phyloP scores from a whole-genome alignment of 1,284 basidiomycete genomes.

The Malassezia slooffiae region DNA sequence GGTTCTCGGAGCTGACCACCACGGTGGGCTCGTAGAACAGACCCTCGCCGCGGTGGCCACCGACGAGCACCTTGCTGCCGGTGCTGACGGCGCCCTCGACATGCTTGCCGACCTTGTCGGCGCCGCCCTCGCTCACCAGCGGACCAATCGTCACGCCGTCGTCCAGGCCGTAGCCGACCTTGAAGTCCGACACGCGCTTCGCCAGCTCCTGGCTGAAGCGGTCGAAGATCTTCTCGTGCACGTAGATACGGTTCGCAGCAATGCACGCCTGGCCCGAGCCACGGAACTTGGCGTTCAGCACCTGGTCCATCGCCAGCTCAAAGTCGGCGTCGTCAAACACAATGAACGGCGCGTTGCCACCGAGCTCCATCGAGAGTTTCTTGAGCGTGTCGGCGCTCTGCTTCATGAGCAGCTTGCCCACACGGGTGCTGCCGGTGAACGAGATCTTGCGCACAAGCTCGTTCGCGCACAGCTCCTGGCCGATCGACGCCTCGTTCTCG shows the following conservation, averaged over 20 bases:
- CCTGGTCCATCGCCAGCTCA: slow-evolving; percentile 79
- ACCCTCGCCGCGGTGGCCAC: slow-evolving; percentile 59
- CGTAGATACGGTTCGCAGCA: slow-evolving; percentile 49
- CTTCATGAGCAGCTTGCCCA: slow-evolving; percentile 77
- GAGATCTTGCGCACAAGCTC: slow-evolving; percentile 71
- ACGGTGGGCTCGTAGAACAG: slow-evolving; percentile 80
- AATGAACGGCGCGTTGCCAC: slow-evolving; percentile 83
- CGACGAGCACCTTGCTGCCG: slow-evolving; percentile 77
- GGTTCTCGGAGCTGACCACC: slow-evolving; percentile 48
- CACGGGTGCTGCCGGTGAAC: slow-evolving; percentile 81
- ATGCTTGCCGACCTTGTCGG: slow-evolving; percentile 77
- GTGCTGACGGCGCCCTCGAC: slow-evolving; percentile 69
- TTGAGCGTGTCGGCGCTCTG: slow-evolving; percentile 79
- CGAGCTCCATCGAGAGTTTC: slow-evolving; percentile 56
- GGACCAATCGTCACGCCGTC: slow-evolving; percentile 72
- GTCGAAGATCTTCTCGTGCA: slow-evolving; percentile 62
- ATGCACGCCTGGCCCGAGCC: slow-evolving; percentile 81
- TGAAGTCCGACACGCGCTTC: slow-evolving; percentile 75
- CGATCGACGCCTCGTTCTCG: slow-evolving; percentile 64
- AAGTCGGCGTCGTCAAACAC: slow-evolving; percentile 95
- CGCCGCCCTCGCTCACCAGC: slow-evolving; percentile 72
- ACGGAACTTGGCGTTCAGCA: slow-evolving; percentile 82
- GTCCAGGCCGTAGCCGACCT: slow-evolving; percentile 78
- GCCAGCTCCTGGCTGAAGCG: slow-evolving; percentile 72
- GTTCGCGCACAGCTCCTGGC: slow-evolving; percentile 54